Percentiles rank a stretch among this genome's conserved stretches.
These are phyloP conservation scores for Camellia oleifera DNA, from an alignment of 179 eudicot species.

Conservation along the genomic window DNA sequence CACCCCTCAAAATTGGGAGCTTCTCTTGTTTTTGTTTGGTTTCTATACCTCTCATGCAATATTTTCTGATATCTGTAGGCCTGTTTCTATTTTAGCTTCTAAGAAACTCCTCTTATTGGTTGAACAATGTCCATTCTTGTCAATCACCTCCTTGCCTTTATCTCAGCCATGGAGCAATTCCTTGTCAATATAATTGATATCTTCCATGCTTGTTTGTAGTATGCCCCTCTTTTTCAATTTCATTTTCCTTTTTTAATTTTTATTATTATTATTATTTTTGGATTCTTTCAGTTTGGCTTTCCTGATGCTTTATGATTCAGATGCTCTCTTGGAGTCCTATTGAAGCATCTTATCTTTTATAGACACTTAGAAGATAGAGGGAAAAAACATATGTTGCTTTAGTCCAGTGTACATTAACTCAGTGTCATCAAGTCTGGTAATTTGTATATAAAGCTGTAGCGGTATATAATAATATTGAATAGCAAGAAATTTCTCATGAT, in stretches of 20 bases:
- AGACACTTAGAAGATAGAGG: background rate
- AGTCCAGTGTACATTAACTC: background rate
- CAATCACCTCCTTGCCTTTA: background rate
- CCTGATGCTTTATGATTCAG: constrained; percentile 11
- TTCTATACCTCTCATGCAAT: background rate
- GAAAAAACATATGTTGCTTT: background rate
- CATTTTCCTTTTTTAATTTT: background rate
- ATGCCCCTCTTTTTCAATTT: background rate
- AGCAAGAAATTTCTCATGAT: background rate
- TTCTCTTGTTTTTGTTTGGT: background rate
- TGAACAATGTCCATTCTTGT: constrained; percentile 12
- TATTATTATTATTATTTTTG: background rate
- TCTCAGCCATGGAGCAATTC: background rate
- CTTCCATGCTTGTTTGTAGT: constrained; percentile 8
- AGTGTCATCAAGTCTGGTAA: background rate
- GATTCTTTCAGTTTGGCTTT: constrained; percentile 9
- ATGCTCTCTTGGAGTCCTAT: constrained; percentile 5
- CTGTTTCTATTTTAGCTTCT: background rate
- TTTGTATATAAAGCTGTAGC: background rate
- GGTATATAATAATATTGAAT: background rate
- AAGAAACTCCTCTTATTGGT: background rate
- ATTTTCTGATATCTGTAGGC: background rate
- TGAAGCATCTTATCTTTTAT: constrained; percentile 8
- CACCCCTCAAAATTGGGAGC: background rate
- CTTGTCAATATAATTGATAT: background rate